These are phyloP conservation scores for Epicoccum nigrum DNA, from an alignment of 2,329 filamentous ascomycete species.

Conservation along the genomic window DNA sequence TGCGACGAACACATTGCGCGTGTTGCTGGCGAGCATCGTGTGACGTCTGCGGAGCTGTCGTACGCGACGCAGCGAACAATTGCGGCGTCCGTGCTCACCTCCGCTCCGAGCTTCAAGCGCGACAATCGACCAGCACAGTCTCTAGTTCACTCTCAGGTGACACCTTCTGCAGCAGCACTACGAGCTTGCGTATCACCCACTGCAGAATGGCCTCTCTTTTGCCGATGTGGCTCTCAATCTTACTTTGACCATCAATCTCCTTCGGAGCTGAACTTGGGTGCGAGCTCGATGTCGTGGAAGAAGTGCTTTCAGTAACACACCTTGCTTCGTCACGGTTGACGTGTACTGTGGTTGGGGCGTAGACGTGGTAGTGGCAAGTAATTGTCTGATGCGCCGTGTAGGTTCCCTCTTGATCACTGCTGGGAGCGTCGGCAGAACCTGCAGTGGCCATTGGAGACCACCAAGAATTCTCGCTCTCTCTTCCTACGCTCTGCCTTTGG, in stretches of 20 bases:
- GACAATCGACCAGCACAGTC: background rate
- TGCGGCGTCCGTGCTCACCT: constrained; percentile 38
- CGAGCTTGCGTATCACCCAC: constrained; percentile 17
- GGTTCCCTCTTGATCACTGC: constrained; percentile 9
- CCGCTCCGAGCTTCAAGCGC: constrained; percentile 9
- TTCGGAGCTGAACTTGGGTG: background rate
- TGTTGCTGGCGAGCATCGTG: constrained; percentile 38
- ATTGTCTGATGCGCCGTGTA: constrained; percentile 10
- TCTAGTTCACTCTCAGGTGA: background rate
- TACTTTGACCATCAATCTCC: background rate
- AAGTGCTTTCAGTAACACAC: constrained; percentile 8
- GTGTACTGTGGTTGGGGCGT: constrained; percentile 20
- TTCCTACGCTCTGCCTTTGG: constrained; percentile 6
- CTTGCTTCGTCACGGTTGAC: background rate
- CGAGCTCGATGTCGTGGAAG: background rate
- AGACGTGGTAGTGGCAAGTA: constrained; percentile 20
- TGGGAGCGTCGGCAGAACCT: constrained; percentile 12
- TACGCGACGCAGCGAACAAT: constrained; percentile 21
- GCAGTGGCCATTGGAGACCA: constrained; percentile 11
- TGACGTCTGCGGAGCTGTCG: constrained; percentile 26
- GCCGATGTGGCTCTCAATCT: background rate
- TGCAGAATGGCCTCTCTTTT: constrained; percentile 15
- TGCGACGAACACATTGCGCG: constrained; percentile 27
- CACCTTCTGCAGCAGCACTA: constrained; percentile 7
- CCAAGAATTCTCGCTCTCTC: constrained; percentile 2